A percentile compares a stretch with the other conserved stretches of the same genome.
Conservation (phyloP, 2,329 filamentous ascomycete species). For the Arthrobotrys megalospora region DNA sequence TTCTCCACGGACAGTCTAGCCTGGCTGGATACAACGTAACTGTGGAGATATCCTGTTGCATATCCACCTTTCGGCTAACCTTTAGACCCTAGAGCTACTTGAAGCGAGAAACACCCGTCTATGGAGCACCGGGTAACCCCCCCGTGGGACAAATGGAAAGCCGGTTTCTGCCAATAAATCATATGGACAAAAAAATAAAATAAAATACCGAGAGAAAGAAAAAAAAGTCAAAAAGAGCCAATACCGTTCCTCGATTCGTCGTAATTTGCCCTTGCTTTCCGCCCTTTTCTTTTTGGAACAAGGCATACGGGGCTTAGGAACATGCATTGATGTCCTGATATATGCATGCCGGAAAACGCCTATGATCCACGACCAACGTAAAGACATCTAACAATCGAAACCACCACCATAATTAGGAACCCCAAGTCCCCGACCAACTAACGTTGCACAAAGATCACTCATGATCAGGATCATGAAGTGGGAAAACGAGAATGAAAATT, state of each 20-base stretch:
- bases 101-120: constrained; percentile 37
- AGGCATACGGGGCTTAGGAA: constrained; percentile 40
- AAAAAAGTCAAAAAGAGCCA: background rate
- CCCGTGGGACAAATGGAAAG: constrained; percentile 12
- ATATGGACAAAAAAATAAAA: background rate
- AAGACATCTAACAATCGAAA: constrained; percentile 30
- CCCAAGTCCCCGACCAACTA: constrained; percentile 17
- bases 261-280: constrained; percentile 28
- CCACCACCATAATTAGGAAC: constrained; percentile 1
- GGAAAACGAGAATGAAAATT: background rate
- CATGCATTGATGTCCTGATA: constrained; percentile 54
- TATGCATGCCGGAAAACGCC: constrained; percentile 43
- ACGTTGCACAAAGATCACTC: constrained; percentile 59
- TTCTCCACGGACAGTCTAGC: constrained; percentile 39
- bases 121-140: constrained; percentile 25
- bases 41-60: constrained; percentile 49
- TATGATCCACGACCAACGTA: constrained; percentile 29
- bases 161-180: constrained; percentile 12
- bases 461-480: constrained; percentile 45
- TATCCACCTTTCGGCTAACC: constrained; percentile 38
- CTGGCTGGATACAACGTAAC: constrained; percentile 32
- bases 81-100: constrained; percentile 36
- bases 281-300: constrained; percentile 18
- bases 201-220: constrained; percentile 9
- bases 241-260: background rate